These are phyloP conservation scores for Backusella westeae DNA, from an alignment of 192 early-diverging fungal species.

Conservation along the genomic window DNA sequence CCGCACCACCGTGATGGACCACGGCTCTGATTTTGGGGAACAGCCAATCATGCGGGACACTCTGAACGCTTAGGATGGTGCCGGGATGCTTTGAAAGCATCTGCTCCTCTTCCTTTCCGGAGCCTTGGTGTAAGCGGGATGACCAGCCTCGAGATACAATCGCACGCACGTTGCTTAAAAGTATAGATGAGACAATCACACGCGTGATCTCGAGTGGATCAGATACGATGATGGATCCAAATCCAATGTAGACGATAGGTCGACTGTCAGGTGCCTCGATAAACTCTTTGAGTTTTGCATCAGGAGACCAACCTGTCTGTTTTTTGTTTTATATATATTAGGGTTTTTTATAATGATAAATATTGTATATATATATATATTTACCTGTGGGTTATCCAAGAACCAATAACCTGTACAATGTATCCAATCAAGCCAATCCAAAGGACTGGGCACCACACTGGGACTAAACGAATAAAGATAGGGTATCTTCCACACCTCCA, in stretches of 20 bases:
- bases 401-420: slow-evolving; percentile 77
- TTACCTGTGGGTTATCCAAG: slow-evolving; percentile 56
- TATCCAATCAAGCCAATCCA: slow-evolving; percentile 68
- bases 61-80: slow-evolving; percentile 51
- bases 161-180: slow-evolving; percentile 59
- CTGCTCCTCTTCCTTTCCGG: slow-evolving; percentile 12
- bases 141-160: slow-evolving; percentile 78
- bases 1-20: slow-evolving; percentile 80
- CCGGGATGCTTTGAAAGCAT: slow-evolving; percentile 42
- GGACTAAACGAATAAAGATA: slow-evolving; percentile 65
- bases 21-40: slow-evolving; percentile 63
- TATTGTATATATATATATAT: neutral
- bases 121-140: slow-evolving; percentile 41
- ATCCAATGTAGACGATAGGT: slow-evolving; percentile 71
- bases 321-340: neutral
- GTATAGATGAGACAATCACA: slow-evolving; percentile 61
- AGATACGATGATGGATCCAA: slow-evolving; percentile 73
- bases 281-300: slow-evolving; percentile 52
- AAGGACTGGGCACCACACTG: slow-evolving; percentile 54
- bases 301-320: slow-evolving; percentile 55
- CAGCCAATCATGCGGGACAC: slow-evolving; percentile 79
- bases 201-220: slow-evolving; percentile 64
- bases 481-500: slow-evolving; percentile 56
- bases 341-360: neutral
- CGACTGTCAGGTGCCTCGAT: slow-evolving; percentile 42